phyloP scores from a whole-genome alignment of 768 basidiomycete genomes.

The Termitomyces sp. region DNA sequence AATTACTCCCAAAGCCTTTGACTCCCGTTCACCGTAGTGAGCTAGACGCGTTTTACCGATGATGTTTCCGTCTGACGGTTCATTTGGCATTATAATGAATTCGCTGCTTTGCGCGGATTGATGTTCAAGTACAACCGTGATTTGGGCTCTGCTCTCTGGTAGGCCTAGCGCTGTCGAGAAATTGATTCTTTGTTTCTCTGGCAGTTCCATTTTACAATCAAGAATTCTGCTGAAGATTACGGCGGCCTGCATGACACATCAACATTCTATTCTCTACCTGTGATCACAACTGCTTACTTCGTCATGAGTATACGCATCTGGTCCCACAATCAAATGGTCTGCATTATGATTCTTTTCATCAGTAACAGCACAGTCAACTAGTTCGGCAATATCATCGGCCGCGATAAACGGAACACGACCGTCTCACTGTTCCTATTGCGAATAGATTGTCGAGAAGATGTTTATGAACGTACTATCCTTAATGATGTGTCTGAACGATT shows the following conservation, averaged over 20 bases:
- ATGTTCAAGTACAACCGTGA: background rate
- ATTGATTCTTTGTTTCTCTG: background rate
- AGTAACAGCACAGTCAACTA: constrained; percentile 22
- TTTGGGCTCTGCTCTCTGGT: background rate
- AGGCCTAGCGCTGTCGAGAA: background rate
- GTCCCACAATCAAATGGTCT: constrained; percentile 12
- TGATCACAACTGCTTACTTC: constrained; percentile 15
- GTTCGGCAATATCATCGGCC: constrained; percentile 27
- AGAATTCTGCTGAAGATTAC: background rate
- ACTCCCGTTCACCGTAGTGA: constrained; percentile 1
- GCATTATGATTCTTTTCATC: constrained; percentile 18
- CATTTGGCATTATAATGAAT: background rate
- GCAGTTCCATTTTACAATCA: background rate
- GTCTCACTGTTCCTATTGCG: constrained; percentile 8
- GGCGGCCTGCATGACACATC: background rate
- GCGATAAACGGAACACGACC: constrained; percentile 26
- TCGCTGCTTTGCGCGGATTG: background rate
- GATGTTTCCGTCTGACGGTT: background rate
- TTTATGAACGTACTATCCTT: background rate
- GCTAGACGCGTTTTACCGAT: background rate
- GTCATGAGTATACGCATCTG: constrained; percentile 23
- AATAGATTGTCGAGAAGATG: constrained; percentile 10
- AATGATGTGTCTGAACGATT: background rate
- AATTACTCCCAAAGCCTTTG: background rate
- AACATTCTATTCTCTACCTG: background rate